phyloP scores from a whole-genome alignment of 192 early-diverging fungal species.

The Backusella morwellensis region DNA sequence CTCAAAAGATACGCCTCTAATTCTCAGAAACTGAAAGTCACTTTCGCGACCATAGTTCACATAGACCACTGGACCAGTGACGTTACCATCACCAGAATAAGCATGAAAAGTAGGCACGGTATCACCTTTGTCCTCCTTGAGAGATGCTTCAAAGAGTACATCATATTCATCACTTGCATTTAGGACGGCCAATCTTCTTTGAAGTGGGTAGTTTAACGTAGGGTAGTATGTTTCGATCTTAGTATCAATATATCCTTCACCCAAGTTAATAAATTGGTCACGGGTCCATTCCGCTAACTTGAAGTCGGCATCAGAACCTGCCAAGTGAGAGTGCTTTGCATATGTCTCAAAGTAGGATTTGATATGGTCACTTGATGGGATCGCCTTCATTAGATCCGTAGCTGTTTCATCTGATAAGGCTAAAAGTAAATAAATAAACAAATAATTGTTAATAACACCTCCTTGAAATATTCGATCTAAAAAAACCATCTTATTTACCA shows the following conservation, averaged over 20 bases:
- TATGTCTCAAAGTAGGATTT: constrained; percentile 1
- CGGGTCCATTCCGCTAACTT: constrained; percentile 49
- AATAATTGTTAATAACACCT: neutral
- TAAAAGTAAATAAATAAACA: neutral
- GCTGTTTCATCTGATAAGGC: constrained; percentile 1
- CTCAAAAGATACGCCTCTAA: constrained; percentile 21
- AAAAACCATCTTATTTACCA: neutral
- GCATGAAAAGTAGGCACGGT: constrained; percentile 61
- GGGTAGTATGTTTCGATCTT: constrained; percentile 58
- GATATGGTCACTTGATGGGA: constrained; percentile 7
- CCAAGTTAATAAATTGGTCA: constrained; percentile 43
- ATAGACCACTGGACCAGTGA: constrained; percentile 59
- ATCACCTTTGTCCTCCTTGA: constrained; percentile 8
- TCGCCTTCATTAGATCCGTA: constrained; percentile 1
- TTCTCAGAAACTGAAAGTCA: constrained; percentile 48
- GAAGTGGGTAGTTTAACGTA: constrained; percentile 49
- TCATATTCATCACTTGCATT: neutral
- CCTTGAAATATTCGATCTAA: neutral
- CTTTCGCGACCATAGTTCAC: constrained; percentile 57
- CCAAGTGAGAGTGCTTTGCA: constrained; percentile 39
- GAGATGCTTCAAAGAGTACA: neutral
- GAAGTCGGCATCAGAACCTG: constrained; percentile 44
- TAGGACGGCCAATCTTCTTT: constrained; percentile 45
- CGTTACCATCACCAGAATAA: constrained; percentile 54
- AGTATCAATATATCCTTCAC: constrained; percentile 38